Evolutionary conservation across 768 basidiomycete genomes (phyloP).

Genomic region (Favolaschia claudopus): DNA sequence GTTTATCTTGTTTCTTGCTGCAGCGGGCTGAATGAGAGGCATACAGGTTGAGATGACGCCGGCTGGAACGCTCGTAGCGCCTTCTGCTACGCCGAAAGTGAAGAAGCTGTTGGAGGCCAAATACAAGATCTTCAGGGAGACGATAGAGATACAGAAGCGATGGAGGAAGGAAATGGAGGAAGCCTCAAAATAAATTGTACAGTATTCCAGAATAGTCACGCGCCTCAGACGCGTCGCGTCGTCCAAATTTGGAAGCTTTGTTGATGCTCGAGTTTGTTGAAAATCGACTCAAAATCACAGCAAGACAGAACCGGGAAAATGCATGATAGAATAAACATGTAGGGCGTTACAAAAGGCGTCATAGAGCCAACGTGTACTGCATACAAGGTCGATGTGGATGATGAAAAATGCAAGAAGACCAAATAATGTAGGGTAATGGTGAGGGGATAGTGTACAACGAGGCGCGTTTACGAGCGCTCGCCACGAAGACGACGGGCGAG

Average conservation of each 20-base stretch:
- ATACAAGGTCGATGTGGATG: constrained; percentile 18
- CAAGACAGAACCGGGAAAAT: not conserved
- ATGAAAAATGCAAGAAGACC: not conserved
- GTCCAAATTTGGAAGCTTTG: not conserved
- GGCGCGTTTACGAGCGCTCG: constrained; percentile 38
- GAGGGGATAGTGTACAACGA: not conserved
- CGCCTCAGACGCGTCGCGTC: not conserved
- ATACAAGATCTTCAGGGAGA: constrained; percentile 92
- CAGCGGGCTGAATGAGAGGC: not conserved
- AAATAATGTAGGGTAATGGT: not conserved
- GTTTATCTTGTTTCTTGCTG: not conserved
- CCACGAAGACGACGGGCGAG: constrained; percentile 82
- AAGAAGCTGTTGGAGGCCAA: constrained; percentile 86
- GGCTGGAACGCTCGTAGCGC: constrained; percentile 72
- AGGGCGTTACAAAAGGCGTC: constrained; percentile 16
- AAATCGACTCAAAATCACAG: not conserved
- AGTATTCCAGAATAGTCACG: no score
- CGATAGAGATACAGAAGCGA: constrained; percentile 85
- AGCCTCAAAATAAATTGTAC: constrained; percentile 42
- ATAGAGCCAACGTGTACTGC: constrained; percentile 7
- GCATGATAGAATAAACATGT: not conserved
- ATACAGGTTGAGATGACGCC: constrained; percentile 91
- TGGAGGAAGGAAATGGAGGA: constrained; percentile 86
- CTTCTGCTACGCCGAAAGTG: constrained; percentile 67
- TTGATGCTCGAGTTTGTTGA: not conserved